Evolutionary conservation across 441 rosid species (phyloP), one percentile per base, ranked within the genome.

Genomic region (Sinapis alba): DNA sequence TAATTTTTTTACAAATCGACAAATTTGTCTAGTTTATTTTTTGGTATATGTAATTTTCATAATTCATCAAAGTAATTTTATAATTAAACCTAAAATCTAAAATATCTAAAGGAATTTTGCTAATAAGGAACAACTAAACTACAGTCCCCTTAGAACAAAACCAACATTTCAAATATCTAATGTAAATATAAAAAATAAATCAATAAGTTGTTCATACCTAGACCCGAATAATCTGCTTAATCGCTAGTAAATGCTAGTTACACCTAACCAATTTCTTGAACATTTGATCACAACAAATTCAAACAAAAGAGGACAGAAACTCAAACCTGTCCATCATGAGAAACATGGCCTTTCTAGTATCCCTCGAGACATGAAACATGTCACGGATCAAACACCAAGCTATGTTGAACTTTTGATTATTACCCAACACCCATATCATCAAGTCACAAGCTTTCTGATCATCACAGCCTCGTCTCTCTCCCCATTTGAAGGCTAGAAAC

Each of bases 321-420:
- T 10, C 60, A 19, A 60, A 94, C 97, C 97, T 82, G 75, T 92
- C 97, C 81, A 92, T 89, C 94, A 94, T 86, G 9, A 87, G 78
- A 70, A 90, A 88, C 97, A 90, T 87, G 12, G 94, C 81, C 15
- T 77, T 84, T 73, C 93, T 78, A 53, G 86, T 79, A 65, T 81
- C 87, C 74, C 79, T 72, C 1, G 84, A 81, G 45, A 79, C 80
- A 57, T 79, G 85, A 80, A 83, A 83, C 81, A 85, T 76, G 68
- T 94, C 93, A 53, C 90, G 87, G 62, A 92, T 85, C 86, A 94
- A 80, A 81, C 87, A 82, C 98, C 97, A 92, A 79, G 90, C 93
- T 43, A 78, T 86, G 63, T 84, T 87, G 73, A 90, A 92, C 90
- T 94, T 90, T 60, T 78, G 82, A 61, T 86, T 86, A 72, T 74